Percentiles rank a stretch among this genome's conserved stretches.
Evolutionary conservation across 2,329 filamentous ascomycete genomes (phyloP).

Genomic region (Colletotrichum sojae): DNA sequence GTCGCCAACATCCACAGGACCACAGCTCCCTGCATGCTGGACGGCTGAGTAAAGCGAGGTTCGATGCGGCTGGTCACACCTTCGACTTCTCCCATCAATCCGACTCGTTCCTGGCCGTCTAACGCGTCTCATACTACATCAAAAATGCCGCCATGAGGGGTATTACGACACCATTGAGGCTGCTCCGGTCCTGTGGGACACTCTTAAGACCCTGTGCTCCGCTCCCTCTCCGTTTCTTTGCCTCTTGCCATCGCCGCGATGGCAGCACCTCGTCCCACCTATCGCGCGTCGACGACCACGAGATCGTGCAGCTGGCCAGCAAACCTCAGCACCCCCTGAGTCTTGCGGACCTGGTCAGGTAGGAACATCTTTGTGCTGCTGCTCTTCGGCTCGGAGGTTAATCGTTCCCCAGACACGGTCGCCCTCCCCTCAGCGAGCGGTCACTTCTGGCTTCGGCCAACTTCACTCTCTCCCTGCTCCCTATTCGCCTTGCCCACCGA

Average conservation of each 20-base stretch:
- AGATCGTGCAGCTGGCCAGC: conserved; percentile 83
- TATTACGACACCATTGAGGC: conserved; percentile 56
- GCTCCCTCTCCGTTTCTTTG: conserved; percentile 19
- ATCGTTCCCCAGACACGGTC: conserved; percentile 70
- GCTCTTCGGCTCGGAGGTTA: background rate
- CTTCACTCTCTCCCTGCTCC: conserved; percentile 93
- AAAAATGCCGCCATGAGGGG: conserved; percentile 64
- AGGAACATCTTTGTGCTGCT: conserved; percentile 45
- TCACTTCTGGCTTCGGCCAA: conserved; percentile 92
- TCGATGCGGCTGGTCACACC: conserved; percentile 34
- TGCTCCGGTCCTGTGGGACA: conserved; percentile 45
- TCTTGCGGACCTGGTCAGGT: conserved; percentile 91
- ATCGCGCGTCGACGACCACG: conserved; percentile 56
- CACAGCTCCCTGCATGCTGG: no score
- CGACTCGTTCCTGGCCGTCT: conserved; percentile 5
- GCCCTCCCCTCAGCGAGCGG: conserved; percentile 84
- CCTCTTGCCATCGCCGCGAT: conserved; percentile 45
- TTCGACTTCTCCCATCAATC: conserved; percentile 16
- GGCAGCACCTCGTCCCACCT: conserved; percentile 28
- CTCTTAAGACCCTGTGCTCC: conserved; percentile 21
- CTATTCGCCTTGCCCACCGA: conserved; percentile 91
- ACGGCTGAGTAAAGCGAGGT: no score
- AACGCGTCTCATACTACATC: conserved; percentile 5
- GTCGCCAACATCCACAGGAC: no score
- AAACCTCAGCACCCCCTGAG: conserved; percentile 86